Percentiles rank a stretch among this genome's conserved stretches.
These are phyloP conservation scores for Aspergillus sergii DNA, from an alignment of 2,329 filamentous ascomycete genomes.

Conservation along the genomic window DNA sequence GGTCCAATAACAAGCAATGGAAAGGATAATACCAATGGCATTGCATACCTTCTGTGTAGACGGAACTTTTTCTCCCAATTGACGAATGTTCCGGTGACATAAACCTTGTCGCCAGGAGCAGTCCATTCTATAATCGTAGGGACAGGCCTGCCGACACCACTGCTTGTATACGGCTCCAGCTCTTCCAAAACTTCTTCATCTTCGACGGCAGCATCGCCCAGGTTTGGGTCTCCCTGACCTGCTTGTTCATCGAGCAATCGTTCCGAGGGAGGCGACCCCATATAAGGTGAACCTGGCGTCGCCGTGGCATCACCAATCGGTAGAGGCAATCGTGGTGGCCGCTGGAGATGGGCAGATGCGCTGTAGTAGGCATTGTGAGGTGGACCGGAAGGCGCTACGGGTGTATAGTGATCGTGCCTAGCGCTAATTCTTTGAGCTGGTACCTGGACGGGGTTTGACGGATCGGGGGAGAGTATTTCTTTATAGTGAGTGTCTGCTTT, in stretches of 20 bases:
- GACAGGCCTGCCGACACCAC: slow-evolving; percentile 75
- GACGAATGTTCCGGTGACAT: slow-evolving; percentile 96
- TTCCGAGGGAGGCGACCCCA: slow-evolving; percentile 50
- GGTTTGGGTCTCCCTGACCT: slow-evolving; percentile 58
- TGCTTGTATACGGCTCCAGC: slow-evolving; percentile 64
- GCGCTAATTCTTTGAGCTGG: slow-evolving; percentile 34
- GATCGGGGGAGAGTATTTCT: slow-evolving; percentile 35
- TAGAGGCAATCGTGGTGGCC: slow-evolving; percentile 84
- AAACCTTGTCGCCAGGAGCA: slow-evolving; percentile 81
- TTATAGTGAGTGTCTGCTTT: slow-evolving; percentile 26
- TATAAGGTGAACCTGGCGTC: slow-evolving; percentile 77
- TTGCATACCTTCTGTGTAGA: slow-evolving; percentile 78
- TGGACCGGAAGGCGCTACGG: slow-evolving; percentile 46
- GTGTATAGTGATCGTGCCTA: slow-evolving; percentile 31
- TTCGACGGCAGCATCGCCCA: slow-evolving; percentile 58
- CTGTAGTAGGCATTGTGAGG: slow-evolving; percentile 52
- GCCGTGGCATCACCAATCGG: slow-evolving; percentile 92
- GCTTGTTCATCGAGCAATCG: slow-evolving; percentile 51
- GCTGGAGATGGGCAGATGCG: slow-evolving; percentile 45
- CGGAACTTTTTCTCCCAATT: slow-evolving; percentile 96
- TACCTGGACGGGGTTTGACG: slow-evolving; percentile 44
- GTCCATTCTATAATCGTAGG: slow-evolving; percentile 86
- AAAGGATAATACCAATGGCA: not conserved
- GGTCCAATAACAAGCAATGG: not conserved
- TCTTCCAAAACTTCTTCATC: slow-evolving; percentile 81